Evolutionary conservation across 208 protist genomes (phyloP), one percentile per base, ranked within the genome.

Genomic region (Phytomonas sp.): DNA sequence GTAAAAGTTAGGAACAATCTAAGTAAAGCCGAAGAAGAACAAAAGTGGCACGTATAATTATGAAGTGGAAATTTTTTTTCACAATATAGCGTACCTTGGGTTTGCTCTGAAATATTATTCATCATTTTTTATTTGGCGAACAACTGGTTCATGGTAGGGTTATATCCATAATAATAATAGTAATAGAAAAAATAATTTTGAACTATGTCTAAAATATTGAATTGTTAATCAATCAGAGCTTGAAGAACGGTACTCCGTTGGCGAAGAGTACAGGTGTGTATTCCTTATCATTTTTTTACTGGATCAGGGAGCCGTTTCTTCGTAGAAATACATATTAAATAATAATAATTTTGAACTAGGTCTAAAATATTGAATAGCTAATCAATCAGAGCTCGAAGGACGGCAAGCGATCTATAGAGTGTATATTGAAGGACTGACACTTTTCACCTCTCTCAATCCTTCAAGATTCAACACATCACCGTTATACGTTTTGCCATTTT

Each of bases 391-490:
- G 23, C n/a, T 60, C 49, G n/a, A 60, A 60, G n/a, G 23, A 60
- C n/a, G n/a, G 23, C n/a, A 60, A 60, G n/a, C 23, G 23, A 60
- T 23, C 23, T 60, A 60, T n/a, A 60, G n/a, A 60, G n/a, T 23
- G n/a, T 60, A 60, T 60, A n/a, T n/a, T n/a, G n/a, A n/a, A n/a
- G n/a, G n/a, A n/a, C n/a, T n/a, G n/a, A 72, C 73, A 2, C 64
- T 45, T 11, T 33, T 49, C 3, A 8, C 49, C 33, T 36, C 49
- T 59, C 26, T n/a, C 40, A n/a, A 30, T 34, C 70, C 42, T 49
- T 72, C 63, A 66, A 76, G 52, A 16, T 23, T 40, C 34, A 76
- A 69, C 31, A 23, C 68, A 56, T 76, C 23, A n/a, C 45, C 67
- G 67, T 72, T 19, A 36, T 64, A 72, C 30, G 67, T 60, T 36